phyloP scores from a whole-genome alignment of 2,329 filamentous ascomycete species.

The Rhinocladiella similis region DNA sequence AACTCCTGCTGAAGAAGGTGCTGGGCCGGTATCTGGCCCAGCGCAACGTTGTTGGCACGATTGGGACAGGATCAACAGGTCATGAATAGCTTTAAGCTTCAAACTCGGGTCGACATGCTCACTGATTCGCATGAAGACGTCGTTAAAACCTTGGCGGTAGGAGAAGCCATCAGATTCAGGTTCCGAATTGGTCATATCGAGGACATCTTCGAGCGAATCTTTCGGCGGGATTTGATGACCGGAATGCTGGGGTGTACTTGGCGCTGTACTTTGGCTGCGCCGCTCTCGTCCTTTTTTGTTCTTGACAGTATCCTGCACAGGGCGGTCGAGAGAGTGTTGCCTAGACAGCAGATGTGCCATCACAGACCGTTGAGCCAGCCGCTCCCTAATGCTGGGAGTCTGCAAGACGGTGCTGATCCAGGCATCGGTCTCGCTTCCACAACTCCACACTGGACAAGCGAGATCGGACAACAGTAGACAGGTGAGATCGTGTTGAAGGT shows the following conservation, averaged over 20 bases:
- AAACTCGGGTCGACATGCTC: constrained; percentile 83
- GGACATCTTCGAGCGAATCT: constrained; percentile 1
- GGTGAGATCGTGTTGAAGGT: constrained; percentile 75
- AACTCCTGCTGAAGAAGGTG: background rate
- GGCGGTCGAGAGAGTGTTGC: background rate
- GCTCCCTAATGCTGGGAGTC: constrained; percentile 59
- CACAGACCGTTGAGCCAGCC: constrained; percentile 19
- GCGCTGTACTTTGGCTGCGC: constrained; percentile 16
- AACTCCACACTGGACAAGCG: constrained; percentile 80
- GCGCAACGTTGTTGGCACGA: constrained; percentile 41
- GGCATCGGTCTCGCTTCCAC: constrained; percentile 86
- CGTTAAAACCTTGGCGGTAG: constrained; percentile 20
- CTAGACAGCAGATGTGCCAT: constrained; percentile 38
- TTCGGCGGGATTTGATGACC: background rate
- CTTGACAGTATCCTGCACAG: background rate
- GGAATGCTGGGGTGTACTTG: background rate
- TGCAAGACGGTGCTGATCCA: constrained; percentile 70
- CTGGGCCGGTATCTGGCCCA: background rate
- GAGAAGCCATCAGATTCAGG: constrained; percentile 5
- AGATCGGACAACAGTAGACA: constrained; percentile 87
- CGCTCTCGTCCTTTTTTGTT: background rate
- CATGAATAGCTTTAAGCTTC: constrained; percentile 80
- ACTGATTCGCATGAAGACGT: constrained; percentile 80
- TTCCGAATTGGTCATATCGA: background rate
- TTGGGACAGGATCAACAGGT: constrained; percentile 78